phyloP scores from a whole-genome alignment of 768 basidiomycete genomes.

The Tylopilus sp. region DNA sequence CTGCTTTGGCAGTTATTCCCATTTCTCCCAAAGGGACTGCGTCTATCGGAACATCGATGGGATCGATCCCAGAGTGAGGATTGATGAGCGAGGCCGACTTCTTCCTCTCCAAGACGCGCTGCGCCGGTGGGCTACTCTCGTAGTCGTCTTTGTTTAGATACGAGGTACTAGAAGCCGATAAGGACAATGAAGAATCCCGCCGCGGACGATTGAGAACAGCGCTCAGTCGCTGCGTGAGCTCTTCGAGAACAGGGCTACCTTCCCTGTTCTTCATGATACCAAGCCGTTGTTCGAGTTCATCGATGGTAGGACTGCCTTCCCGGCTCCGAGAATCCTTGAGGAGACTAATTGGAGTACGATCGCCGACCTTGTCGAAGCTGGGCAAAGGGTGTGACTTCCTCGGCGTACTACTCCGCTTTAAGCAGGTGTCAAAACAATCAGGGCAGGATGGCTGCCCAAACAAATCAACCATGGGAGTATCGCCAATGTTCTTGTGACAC shows the following conservation, averaged over 20 bases:
- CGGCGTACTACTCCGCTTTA: conserved; percentile 49
- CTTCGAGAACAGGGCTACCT: conserved; percentile 52
- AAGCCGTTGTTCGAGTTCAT: conserved; percentile 60
- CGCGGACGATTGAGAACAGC: conserved; percentile 37
- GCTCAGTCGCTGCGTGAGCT: conserved; percentile 44
- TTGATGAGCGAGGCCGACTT: conserved; percentile 11
- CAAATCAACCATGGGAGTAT: conserved; percentile 79
- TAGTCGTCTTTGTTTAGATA: conserved; percentile 13
- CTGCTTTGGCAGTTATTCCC: conserved; percentile 5
- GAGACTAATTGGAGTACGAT: conserved; percentile 45
- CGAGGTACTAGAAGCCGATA: conserved; percentile 24
- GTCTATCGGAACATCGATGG: conserved; percentile 1
- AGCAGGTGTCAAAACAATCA: conserved; percentile 77
- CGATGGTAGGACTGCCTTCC: conserved; percentile 59
- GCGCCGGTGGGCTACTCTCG: conserved; percentile 28
- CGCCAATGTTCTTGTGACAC: conserved; percentile 70
- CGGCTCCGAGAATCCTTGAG: conserved; percentile 40
- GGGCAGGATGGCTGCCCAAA: conserved; percentile 75
- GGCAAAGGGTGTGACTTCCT: conserved; percentile 37
- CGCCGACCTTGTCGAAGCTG: conserved; percentile 25
- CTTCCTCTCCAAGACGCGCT: conserved; percentile 22
- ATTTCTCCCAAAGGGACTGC: conserved; percentile 11
- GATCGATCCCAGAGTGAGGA: conserved; percentile 4
- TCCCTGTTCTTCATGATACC: conserved; percentile 54
- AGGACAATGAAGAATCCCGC: conserved; percentile 26